Base-by-base conservation (phyloP, 1,139 yeast species). In the Hyphopichia wangnamkhiaoensis region DNA sequence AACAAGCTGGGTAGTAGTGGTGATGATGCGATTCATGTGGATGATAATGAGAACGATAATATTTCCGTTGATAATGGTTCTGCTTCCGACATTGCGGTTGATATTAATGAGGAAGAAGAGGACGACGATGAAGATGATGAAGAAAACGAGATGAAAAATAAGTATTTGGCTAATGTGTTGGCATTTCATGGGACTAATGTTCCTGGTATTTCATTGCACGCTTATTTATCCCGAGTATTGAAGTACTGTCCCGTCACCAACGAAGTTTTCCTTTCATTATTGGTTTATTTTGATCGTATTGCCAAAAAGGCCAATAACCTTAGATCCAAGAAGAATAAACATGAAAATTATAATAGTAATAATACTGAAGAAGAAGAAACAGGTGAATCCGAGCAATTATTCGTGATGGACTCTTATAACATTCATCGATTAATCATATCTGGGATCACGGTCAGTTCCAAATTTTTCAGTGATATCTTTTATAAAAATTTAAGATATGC, bases 241-340 rank as follows among this genome's bases (percentile, higher is more conserved):
- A 93, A 91, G 62, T 94, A 93, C 63, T 93, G 99, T 62, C 98
- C 99, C 0, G 94, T 94, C 16, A 91, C 98, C 2, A 93, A 93
- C 63, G 98, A 94, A 58, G 98, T 94, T 23, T 93, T 91, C 60
- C 70, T 93, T 37, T 84, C 96, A 26, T 66, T 94, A 39, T 70
- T 93, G 50, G 98, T 94, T 19, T 94, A 93, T 61, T 90, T 93
- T 65, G 99, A 93, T 63, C 71, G 98, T 47, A 89, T 93, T 39
- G 95, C 96, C 14, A 88, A 87, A 58, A 77, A 88, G 48, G 96
- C 96, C 40, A 87, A 86, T 56, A 79, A 69, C 46, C 57, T 72
- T 35, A 64, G 61, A 39, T 59, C 54, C 39, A 59, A 58, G 40
- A 54, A 52, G 39, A 52, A 58, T 31, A 53, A 46, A 18, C 17